Conservation (phyloP, 2,329 filamentous ascomycete species). For the Colletotrichum filicis region DNA sequence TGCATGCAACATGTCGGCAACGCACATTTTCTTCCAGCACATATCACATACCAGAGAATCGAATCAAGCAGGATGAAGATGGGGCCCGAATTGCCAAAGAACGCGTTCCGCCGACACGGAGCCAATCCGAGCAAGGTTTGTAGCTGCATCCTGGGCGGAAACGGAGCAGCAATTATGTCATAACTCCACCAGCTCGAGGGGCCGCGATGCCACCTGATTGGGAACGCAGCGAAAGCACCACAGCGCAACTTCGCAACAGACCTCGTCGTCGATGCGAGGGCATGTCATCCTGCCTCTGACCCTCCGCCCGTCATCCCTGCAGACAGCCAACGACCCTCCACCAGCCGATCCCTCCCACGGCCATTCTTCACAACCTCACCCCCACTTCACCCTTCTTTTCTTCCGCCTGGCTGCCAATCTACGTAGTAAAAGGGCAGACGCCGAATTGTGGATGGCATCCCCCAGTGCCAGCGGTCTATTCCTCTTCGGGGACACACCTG, state of each 20-base stretch:
- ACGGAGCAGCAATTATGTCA: slow-evolving; percentile 38
- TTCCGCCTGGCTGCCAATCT: neutral
- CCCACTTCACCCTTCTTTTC: neutral
- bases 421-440: neutral
- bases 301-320: slow-evolving; percentile 32
- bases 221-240: slow-evolving; percentile 12
- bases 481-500: slow-evolving; percentile 5
- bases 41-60: slow-evolving; percentile 5
- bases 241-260: neutral
- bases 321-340: slow-evolving; percentile 2
- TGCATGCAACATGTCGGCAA: neutral
- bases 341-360: neutral
- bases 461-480: neutral
- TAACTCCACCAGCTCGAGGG: slow-evolving; percentile 34
- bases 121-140: neutral
- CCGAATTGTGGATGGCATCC: slow-evolving; percentile 9
- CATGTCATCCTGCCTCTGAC: slow-evolving; percentile 45
- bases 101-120: neutral
- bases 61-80: neutral
- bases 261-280: slow-evolving; percentile 17
- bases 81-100: neutral
- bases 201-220: slow-evolving; percentile 28
- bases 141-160: slow-evolving; percentile 15
- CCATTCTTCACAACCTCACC: slow-evolving; percentile 6
- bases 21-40: neutral